Percentiles rank a stretch among this genome's conserved stretches.
Evolutionary conservation across 768 basidiomycete genomes (phyloP).

Genomic region (Termitomyces sp.): DNA sequence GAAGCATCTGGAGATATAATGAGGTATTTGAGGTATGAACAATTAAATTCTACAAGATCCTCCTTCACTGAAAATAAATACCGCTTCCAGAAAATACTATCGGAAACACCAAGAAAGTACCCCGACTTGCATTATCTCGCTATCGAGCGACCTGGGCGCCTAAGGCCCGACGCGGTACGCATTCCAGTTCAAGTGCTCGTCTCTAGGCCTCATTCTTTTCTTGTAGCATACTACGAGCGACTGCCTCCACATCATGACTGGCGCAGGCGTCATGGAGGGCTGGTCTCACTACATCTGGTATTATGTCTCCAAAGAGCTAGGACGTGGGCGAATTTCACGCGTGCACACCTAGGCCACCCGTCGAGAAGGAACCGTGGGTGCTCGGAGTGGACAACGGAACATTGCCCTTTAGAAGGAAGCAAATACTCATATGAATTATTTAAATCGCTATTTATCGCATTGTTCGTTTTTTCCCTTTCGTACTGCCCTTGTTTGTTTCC

Average conservation of each 20-base stretch:
- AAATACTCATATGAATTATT: constrained; percentile 2
- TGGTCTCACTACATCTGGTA: constrained; percentile 50
- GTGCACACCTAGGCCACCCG: constrained; percentile 4
- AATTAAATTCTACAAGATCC: neutral
- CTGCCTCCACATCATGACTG: constrained; percentile 44
- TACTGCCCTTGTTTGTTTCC: neutral
- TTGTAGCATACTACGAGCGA: constrained; percentile 36
- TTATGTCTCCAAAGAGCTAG: constrained; percentile 27
- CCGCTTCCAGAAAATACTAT: constrained; percentile 33
- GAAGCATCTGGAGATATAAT: constrained; percentile 53
- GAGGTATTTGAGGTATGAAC: constrained; percentile 48
- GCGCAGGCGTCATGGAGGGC: constrained; percentile 44
- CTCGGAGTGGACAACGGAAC: neutral
- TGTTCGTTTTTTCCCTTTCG: neutral
- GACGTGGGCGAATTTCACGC: constrained; percentile 12
- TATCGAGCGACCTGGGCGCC: constrained; percentile 56
- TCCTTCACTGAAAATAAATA: neutral
- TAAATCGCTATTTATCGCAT: constrained; percentile 5
- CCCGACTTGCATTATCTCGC: constrained; percentile 53
- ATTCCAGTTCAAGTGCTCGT: neutral
- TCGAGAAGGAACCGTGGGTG: neutral
- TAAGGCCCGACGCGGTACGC: constrained; percentile 64
- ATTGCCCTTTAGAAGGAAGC: neutral
- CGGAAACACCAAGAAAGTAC: constrained; percentile 29
- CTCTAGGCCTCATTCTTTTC: neutral